Conservation (phyloP, 2,329 filamentous ascomycete genomes). For the Hypoxylon sp. region DNA sequence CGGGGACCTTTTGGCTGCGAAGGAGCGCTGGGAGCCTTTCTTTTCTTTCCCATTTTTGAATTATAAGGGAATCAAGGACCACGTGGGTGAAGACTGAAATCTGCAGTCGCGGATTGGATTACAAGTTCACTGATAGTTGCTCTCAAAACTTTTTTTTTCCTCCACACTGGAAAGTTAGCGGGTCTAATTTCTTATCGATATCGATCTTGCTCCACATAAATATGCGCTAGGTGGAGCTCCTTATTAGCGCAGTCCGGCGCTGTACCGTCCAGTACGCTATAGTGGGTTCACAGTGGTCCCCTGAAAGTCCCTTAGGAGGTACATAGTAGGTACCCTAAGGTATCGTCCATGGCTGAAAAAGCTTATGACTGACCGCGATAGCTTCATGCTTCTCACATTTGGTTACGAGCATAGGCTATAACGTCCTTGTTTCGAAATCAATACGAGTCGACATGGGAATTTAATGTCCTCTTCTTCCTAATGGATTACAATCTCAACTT, state of each 20-base stretch:
- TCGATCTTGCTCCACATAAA: background rate
- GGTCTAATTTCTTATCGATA: slow-evolving; percentile 33
- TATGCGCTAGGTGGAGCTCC: background rate
- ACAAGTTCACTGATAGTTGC: slow-evolving; percentile 1
- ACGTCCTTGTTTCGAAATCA: background rate
- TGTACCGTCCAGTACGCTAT: too few relatives aligned
- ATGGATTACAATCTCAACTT: slow-evolving; percentile 43
- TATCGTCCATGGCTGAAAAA: background rate
- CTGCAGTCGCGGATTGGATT: slow-evolving; percentile 3
- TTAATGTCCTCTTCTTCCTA: slow-evolving; percentile 12
- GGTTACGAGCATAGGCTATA: background rate
- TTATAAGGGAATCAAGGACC: background rate
- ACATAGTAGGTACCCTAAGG: too few relatives aligned
- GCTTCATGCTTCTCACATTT: slow-evolving; percentile 9
- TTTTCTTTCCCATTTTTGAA: slow-evolving; percentile 72
- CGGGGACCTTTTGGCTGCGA: slow-evolving; percentile 65
- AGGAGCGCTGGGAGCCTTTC: slow-evolving; percentile 74
- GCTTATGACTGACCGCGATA: slow-evolving; percentile 9
- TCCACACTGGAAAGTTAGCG: slow-evolving; percentile 29
- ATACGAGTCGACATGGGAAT: slow-evolving; percentile 10
- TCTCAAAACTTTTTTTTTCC: slow-evolving; percentile 43
- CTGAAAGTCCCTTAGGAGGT: background rate
- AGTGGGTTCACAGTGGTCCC: background rate
- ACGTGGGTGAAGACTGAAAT: background rate
- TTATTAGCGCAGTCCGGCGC: background rate